Conservation (phyloP, 1,139 yeast species). For the Yamadazyma songkhlaensis region DNA sequence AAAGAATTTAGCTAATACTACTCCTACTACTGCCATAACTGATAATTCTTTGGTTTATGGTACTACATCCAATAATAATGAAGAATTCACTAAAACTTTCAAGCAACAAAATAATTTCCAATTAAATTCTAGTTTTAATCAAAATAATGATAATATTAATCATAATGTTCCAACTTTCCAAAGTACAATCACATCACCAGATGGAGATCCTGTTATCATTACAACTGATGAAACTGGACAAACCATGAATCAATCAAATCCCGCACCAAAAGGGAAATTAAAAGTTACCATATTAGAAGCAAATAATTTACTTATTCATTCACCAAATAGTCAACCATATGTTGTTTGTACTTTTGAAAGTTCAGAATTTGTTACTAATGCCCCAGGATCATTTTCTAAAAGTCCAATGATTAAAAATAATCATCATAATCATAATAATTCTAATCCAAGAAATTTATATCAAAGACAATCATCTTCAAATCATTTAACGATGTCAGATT, state of each 20-base stretch:
- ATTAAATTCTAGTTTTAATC: slow-evolving; percentile 5
- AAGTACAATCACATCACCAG: slow-evolving; percentile 1
- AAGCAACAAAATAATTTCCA: slow-evolving; percentile 11
- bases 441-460: slow-evolving; percentile 21
- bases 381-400: slow-evolving; percentile 64
- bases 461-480: slow-evolving; percentile 69
- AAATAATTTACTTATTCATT: slow-evolving; percentile 54
- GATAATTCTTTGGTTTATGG: slow-evolving; percentile 66
- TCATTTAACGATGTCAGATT: slow-evolving; percentile 39
- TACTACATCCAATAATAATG: slow-evolving; percentile 41
- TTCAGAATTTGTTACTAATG: slow-evolving; percentile 83
- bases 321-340: slow-evolving; percentile 62
- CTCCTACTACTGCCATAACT: slow-evolving; percentile 69
- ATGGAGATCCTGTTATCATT: slow-evolving; percentile 32
- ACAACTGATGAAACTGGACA: slow-evolving; percentile 49
- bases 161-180: not conserved
- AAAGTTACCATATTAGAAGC: slow-evolving; percentile 82
- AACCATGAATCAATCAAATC: slow-evolving; percentile 23
- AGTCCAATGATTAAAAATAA: slow-evolving; percentile 19
- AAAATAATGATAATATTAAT: not conserved
- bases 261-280: slow-evolving; percentile 71
- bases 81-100: slow-evolving; percentile 9
- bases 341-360: slow-evolving; percentile 93
- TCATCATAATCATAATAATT: not conserved
- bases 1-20: slow-evolving; percentile 15